Percentiles rank a stretch among this genome's conserved stretches.
These are phyloP conservation scores for Aureobasidium melanogenum DNA, from an alignment of 2,329 filamentous ascomycete genomes.

Conservation along the genomic window DNA sequence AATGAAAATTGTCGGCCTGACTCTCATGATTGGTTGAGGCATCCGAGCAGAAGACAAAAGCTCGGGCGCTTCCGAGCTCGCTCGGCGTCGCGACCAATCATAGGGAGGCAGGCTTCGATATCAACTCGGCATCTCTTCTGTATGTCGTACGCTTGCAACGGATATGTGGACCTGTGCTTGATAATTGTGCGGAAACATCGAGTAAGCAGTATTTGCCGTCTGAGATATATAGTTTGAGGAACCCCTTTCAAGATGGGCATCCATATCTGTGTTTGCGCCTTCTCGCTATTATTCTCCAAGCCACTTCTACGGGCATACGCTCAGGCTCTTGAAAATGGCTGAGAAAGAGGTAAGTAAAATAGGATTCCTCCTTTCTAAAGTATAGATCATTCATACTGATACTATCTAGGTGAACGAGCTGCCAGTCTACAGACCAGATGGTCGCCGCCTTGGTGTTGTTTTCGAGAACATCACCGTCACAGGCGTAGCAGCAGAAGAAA, in stretches of 20 bases:
- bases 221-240: background rate
- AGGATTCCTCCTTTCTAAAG: no score
- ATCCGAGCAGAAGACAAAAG: background rate
- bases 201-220: background rate
- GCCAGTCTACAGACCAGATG: constrained; percentile 11
- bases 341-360: constrained; percentile 2
- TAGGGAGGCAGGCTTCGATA: background rate
- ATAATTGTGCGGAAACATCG: constrained; percentile 3
- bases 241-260: background rate
- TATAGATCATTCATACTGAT: background rate
- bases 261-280: background rate
- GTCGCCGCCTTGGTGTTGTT: constrained; percentile 10
- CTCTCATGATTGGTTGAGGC: background rate
- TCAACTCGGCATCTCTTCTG: background rate
- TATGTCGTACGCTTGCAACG: background rate
- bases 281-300: background rate
- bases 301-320: background rate
- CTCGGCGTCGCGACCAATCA: background rate
- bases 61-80: background rate
- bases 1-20: background rate
- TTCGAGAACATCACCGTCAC: constrained; percentile 11
- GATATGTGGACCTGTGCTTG: background rate
- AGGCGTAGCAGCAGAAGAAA: constrained; percentile 7
- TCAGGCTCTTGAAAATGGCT: constrained; percentile 6
- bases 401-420: background rate